Base-by-base conservation (phyloP, 805 yeast genomes). In the Citeromyces nyonsensis region DNA sequence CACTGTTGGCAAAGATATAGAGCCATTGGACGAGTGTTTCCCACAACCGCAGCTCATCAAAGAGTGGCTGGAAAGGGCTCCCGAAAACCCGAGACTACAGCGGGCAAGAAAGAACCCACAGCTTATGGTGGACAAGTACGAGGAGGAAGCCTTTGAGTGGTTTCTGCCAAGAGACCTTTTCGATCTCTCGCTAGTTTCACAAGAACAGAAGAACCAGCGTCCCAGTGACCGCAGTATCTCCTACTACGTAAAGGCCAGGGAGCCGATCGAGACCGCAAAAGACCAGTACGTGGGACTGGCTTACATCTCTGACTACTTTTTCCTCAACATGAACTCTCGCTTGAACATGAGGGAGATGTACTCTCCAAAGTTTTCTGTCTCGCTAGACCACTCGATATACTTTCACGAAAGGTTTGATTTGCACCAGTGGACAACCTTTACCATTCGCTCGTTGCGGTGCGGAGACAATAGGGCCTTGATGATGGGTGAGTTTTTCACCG, bases 311-410 rank as follows among this genome's bases (percentile, higher is more conserved):
- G 84, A 77, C 44, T 61, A 73, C 10, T 61, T 67, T 35, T 62
- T 69, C 35, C 48, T 76, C 31, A 58, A 67, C 10, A 50, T 73
- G 2, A 53, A 71, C 24, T 69, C 68, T 40, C 61, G 77, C 36
- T 52, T 67, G 33, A 63, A 72, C 34, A 47, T 67, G 33, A 49
- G 62, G 28, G 63, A 61, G 14, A 44, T 63, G 47, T 59, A 57
- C 36, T 56, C 64, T 13, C 57, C 67, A 11, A 61, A 59, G 25
- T 63, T 69, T 39, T 65, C 73, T 10, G 75, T 73, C 3, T 70
- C 80, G 14, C 49, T 78, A 39, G 85, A 77, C 40, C 85, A 78
- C 44, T 52, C 73, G 0, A 63, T 80, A 24, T 73, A 73, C 47
- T 74, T 78, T 55, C 82, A 75, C 44, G 51, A 52, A 11, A 70